Evolutionary conservation across 768 basidiomycete genomes (phyloP), one percentile per base, ranked within the genome.

Genomic region (Rhizopogon sp.): DNA sequence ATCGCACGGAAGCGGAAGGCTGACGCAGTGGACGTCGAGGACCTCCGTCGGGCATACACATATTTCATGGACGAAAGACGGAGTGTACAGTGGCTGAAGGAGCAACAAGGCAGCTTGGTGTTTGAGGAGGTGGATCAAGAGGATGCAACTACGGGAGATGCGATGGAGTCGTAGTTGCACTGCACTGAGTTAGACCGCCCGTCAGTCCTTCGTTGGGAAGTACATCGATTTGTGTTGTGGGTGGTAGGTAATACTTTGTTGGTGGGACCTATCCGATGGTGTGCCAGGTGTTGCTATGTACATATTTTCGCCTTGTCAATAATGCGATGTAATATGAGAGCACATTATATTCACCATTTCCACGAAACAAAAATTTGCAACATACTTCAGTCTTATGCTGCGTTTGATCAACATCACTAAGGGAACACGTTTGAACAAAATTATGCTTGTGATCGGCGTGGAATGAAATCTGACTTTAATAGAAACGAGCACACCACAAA

Each of bases 11-110:
- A 93, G 64, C 82, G 96, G 31, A 94, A 92, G 61, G 76, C 82
- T 8, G 85, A 87, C 52, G 75, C 78, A 33, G 94, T 98, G 9
- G 91, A 88, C 40, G 87, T 91, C 0, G 85, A 88, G 49, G 96
- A 98, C 68, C 76, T 98, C 33, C 74, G 88, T 47, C 77, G 87
- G 52, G 90, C 86, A 2, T 98, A 98, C 68, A 80, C 76, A 31
- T 93, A 91, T 65, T 96, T 96, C 70, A 87, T 93, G 80, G 93
- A 96, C 66, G 92, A 94, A 72, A 92, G 92, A 70, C 77, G 93
- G 58, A 93, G 90, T 60, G 88, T 93, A 46, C 87, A 94, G 65
- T 96, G 91, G 89, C 66, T 96, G 59, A 88, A 88, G 72, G 90
- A 93, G 61, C 87, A 89, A 66, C 85, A 88, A 60, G 88, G 88